Evolutionary conservation across 768 basidiomycete genomes (phyloP).

Genomic region (Hygrocybe coccinea): DNA sequence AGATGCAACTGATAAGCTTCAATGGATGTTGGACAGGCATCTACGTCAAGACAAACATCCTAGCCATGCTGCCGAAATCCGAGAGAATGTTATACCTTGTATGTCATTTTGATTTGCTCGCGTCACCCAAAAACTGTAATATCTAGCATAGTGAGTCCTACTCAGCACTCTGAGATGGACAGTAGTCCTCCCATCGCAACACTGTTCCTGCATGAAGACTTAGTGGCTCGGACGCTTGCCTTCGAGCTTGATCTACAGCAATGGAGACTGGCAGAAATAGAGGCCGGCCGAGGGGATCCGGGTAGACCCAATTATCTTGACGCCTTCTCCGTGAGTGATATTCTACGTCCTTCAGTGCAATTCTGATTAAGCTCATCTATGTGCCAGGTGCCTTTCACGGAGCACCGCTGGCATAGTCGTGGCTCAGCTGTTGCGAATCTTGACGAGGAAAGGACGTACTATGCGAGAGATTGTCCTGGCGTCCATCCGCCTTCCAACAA

Average conservation of each 20-base stretch:
- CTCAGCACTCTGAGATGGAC: not conserved
- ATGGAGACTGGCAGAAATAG: constrained; percentile 2
- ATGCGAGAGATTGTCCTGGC: constrained; percentile 9
- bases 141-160: not conserved
- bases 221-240: constrained; percentile 10
- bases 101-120: not conserved
- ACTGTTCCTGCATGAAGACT: constrained; percentile 12
- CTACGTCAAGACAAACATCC: constrained; percentile 8
- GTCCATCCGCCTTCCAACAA: constrained; percentile 1
- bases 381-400: not conserved
- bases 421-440: not conserved
- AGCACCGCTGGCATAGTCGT: too few relatives aligned
- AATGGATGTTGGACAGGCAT: constrained; percentile 7
- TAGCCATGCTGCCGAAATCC: constrained; percentile 7
- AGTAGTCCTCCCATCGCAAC: constrained; percentile 1
- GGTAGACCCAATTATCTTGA: constrained; percentile 8
- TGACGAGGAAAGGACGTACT: not conserved
- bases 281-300: constrained; percentile 9
- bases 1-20: constrained; percentile 4
- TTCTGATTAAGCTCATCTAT: not conserved
- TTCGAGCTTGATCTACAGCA: constrained; percentile 9
- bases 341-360: not conserved
- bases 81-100: constrained; percentile 11
- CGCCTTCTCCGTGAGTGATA: constrained; percentile 6
- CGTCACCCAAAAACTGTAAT: not conserved